Conservation (phyloP, 331 rosid genomes). For the Pyrus hybrid region DNA sequence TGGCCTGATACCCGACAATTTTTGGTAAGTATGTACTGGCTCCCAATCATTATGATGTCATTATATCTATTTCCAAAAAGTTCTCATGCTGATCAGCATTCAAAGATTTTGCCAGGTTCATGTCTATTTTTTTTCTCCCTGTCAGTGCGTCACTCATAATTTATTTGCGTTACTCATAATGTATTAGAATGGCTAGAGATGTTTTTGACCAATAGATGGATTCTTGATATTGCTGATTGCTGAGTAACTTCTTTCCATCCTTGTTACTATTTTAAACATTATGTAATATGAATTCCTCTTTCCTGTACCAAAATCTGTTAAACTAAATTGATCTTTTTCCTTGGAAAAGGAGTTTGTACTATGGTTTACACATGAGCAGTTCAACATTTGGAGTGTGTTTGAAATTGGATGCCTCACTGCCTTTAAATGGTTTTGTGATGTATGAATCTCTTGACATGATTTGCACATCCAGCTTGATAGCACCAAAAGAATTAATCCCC, state of each 20-base stretch:
- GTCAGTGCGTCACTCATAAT: background rate
- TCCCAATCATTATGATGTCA: background rate
- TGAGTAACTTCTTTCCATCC: background rate
- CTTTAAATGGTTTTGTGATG: background rate
- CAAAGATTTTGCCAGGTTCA: background rate
- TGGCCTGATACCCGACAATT: conserved; percentile 90
- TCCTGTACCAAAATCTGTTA: background rate
- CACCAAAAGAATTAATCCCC: background rate
- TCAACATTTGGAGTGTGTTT: background rate
- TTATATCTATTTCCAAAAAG: background rate
- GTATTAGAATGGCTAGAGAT: too few relatives aligned
- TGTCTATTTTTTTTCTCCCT: background rate
- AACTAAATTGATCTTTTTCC: background rate
- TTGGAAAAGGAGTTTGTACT: background rate
- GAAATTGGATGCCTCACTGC: background rate
- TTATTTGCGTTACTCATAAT: background rate
- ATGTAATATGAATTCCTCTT: background rate
- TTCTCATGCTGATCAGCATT: background rate
- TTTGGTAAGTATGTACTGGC: conserved; percentile 37
- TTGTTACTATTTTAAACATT: background rate
- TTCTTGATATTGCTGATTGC: background rate
- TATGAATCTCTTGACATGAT: background rate
- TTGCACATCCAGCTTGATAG: background rate
- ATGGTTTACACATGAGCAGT: background rate
- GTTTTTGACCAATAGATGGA: background rate